phyloP scores from a whole-genome alignment of 1,284 basidiomycete genomes.

The Ganoderma meredithae region DNA sequence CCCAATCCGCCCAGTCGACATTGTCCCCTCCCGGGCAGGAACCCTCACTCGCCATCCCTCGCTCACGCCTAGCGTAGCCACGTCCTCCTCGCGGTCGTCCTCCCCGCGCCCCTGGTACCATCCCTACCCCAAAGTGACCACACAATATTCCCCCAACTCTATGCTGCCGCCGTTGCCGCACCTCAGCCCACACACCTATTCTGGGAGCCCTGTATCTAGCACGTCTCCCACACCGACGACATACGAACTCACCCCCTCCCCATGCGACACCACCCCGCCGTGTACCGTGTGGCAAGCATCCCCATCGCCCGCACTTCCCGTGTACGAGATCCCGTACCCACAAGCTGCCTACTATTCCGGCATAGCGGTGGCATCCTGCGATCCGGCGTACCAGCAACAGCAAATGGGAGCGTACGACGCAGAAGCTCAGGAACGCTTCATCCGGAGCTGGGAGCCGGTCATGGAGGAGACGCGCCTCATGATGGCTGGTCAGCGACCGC shows the following conservation, averaged over 20 bases:
- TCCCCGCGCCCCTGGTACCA: not conserved
- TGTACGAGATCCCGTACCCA: not conserved
- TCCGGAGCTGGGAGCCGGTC: constrained; percentile 23
- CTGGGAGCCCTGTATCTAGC: not conserved
- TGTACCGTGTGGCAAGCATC: not conserved
- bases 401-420: not conserved
- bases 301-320: not conserved
- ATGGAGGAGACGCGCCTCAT: constrained; percentile 21
- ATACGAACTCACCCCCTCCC: not conserved
- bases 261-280: not conserved
- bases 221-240: not conserved
- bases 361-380: not conserved
- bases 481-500: constrained; percentile 13
- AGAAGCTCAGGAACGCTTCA: constrained; percentile 12
- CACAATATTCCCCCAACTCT: not conserved
- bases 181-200: not conserved
- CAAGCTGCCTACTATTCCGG: not conserved
- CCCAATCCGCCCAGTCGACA: not conserved
- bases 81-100: not conserved
- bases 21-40: not conserved
- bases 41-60: not conserved
- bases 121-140: not conserved
- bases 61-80: not conserved
- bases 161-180: not conserved
- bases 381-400: not conserved